Conservation (phyloP, 2,329 filamentous ascomycete genomes). For the Stachybotrys chlorohalonatus region DNA sequence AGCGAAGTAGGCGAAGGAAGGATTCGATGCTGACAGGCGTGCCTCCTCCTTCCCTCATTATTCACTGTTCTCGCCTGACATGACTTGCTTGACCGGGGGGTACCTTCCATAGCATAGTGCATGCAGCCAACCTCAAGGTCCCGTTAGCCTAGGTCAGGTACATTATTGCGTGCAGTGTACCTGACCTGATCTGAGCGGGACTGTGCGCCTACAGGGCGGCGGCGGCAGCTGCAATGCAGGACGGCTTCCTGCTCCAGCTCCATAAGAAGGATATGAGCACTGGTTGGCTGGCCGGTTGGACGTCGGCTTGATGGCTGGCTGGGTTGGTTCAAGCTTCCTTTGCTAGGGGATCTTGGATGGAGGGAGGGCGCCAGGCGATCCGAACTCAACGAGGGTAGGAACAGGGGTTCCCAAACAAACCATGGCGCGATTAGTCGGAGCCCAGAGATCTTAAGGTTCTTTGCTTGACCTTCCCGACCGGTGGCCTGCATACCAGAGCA, state of each 20-base stretch:
- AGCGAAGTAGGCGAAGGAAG: neutral
- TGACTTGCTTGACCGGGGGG: neutral
- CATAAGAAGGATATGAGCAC: neutral
- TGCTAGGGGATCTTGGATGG: too few species aligned
- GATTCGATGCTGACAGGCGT: neutral
- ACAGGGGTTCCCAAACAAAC: too few species aligned
- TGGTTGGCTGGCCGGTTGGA: neutral
- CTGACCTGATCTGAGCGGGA: neutral
- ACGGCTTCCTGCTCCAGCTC: neutral
- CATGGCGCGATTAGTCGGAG: too few species aligned
- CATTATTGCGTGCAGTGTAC: neutral
- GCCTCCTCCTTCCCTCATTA: neutral
- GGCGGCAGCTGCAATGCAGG: neutral
- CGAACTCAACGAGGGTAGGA: neutral
- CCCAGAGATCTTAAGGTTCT: too few species aligned
- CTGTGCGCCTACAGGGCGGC: neutral
- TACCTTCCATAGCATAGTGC: neutral
- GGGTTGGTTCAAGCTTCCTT: too few species aligned
- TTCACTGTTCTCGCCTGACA: neutral
- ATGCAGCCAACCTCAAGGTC: neutral
- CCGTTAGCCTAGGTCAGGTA: neutral
- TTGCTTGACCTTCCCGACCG: too few species aligned
- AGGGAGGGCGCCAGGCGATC: neutral
- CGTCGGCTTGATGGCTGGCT: too few species aligned
- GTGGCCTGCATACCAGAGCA: neutral